Evolutionary conservation across 768 basidiomycete species (phyloP), one percentile per base, ranked within the genome.

Genomic region (Phallus indusiatus): DNA sequence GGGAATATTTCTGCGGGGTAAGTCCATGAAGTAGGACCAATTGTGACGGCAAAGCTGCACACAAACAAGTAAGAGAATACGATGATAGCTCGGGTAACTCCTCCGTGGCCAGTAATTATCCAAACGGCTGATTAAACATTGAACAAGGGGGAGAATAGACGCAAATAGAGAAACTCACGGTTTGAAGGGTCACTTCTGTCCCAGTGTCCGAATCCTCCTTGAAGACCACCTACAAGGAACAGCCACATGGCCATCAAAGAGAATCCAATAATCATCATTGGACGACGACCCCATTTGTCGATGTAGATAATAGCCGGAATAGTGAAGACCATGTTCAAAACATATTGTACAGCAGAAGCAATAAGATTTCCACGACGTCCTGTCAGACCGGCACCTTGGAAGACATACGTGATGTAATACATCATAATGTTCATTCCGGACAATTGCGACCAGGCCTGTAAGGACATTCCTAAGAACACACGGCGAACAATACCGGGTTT

Each of bases 401-500:
- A 88, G 50, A 90, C 88, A 61, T 86, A 86, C 63, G 86, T 74
- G 60, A 75, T 70, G 65, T 75, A 73, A 72, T 84, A 83, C 86
- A 90, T 86, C 87, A 90, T 89, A 65, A 88, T 80, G 67, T 89
- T 88, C 83, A 89, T 87, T 36, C 86, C 85, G 10, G 77, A 78
- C 18, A 88, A 73, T 66, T 90, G 88, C 61, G 81, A 82, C 88
- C 87, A 90, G 81, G 85, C 85, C 69, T 91, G 88, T 42, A 89
- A 72, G n/a, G 76, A 76, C 61, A 77, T 76, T 37, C 87, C 89
- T 22, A 90, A 77, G 60, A 79, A 72, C 28, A 89, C 86, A 65
- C 88, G 85, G 55, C 87, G 81, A 54, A 85, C 73, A 62, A 86
- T 81, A 36, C 82, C 81, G 8, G 78, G 77, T 64, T 81, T 85